Percentiles rank a stretch among this genome's conserved stretches.
Evolutionary conservation across 495 filamentous ascomycete genomes (phyloP).

Genomic region (Astrocystis sublimbata): DNA sequence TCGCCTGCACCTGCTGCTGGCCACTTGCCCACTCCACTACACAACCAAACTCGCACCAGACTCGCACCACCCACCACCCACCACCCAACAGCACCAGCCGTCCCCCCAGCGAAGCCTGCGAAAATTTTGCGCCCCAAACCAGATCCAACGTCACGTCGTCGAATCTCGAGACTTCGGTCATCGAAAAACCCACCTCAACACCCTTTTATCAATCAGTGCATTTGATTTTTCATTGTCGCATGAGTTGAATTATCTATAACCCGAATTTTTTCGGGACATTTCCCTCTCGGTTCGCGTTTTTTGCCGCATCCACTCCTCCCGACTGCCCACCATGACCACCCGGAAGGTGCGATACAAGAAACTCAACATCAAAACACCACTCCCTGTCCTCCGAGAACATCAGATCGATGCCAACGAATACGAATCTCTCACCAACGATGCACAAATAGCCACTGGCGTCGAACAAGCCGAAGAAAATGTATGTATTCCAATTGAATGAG

Average conservation of each 20-base stretch:
- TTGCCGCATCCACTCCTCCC: conserved; percentile 38
- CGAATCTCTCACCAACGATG: conserved; percentile 53
- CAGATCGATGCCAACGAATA: conserved; percentile 79
- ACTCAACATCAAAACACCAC: conserved; percentile 80
- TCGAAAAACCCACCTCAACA: conserved; percentile 59
- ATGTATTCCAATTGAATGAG: conserved; percentile 54
- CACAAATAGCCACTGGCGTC: conserved; percentile 90
- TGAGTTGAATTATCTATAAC: conserved; percentile 52
- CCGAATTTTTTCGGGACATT: conserved; percentile 50
- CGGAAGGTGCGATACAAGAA: conserved; percentile 86
- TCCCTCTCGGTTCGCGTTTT: conserved; percentile 43
- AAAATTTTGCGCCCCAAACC: conserved; percentile 50
- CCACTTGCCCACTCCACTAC: conserved; percentile 13
- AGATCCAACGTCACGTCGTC: conserved; percentile 68
- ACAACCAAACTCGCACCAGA: not conserved
- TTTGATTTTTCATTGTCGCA: conserved; percentile 56
- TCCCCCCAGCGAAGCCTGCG: conserved; percentile 34
- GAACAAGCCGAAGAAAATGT: conserved; percentile 97
- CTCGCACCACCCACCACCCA: not conserved
- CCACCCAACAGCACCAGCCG: conserved; percentile 12
- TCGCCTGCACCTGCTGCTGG: not conserved
- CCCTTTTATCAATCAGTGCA: conserved; percentile 56
- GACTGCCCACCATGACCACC: conserved; percentile 62
- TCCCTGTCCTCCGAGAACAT: conserved; percentile 82
- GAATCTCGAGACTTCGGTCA: conserved; percentile 52